Evolutionary conservation across 2,329 filamentous ascomycete species (phyloP), one percentile per base, ranked within the genome.

Genomic region (Exophiala calicioides): DNA sequence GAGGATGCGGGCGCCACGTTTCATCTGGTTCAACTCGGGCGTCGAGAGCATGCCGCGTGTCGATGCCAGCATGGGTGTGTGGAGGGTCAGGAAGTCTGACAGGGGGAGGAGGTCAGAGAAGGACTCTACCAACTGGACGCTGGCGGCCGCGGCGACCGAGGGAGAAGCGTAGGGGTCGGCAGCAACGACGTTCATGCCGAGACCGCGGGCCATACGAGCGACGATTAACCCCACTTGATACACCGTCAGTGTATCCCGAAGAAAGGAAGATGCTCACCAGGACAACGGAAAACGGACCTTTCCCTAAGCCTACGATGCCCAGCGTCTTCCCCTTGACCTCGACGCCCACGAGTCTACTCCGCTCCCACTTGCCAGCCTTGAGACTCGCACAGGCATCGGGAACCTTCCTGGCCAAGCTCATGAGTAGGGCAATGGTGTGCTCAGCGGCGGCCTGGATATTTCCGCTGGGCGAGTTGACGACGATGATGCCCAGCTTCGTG

Each of bases 401-500:
- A 18, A 91, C 75, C 57, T 91, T 86, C 18, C 88, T 74, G 3
- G 87, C 86, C 44, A 84, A 81, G 0, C 86, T 81, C 67, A 93
- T 80, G 46, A 91, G 72, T 31, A 93, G 72, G 42, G 83, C 83
- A 42, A 90, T 78, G 0, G 86, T 89, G 60, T 90, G 86, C 62
- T 90, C 86, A 0, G 86, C 86, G 0, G 87, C 88, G 0, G 88
- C 87, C 47, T 85, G 80, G 57, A 90, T 89, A 62, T 93, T 93
- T 2, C 88, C 88, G 13, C 80, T 79, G 0, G 88, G 87, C 19
- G 81, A 85, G 65, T 91, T 93, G 44, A 91, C 83, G 2, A 93
- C 87, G 39, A 90, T 83, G 50, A 91, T 82, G 15, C 88, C 88
- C 43, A 82, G 74, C 29, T 78, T 74, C 0, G 86, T 91, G 2